These are phyloP conservation scores for Saitozyma podzolica DNA, from an alignment of 768 basidiomycete genomes.

Conservation along the genomic window DNA sequence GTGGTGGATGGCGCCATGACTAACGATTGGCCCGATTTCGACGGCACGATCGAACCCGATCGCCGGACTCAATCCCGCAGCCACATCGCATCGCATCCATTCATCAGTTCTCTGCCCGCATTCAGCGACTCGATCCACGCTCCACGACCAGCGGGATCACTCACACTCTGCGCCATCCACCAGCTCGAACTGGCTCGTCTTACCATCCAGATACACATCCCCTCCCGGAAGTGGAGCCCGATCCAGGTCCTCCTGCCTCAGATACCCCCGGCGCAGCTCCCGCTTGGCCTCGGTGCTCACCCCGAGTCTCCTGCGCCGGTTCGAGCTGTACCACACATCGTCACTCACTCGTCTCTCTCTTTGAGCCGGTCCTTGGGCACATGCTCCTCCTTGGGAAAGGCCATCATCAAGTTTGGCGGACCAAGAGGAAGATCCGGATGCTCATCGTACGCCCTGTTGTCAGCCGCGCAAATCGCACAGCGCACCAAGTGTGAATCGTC, in stretches of 20 bases:
- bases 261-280: conserved; percentile 53
- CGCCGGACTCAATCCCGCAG: too few species aligned
- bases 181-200: conserved; percentile 52
- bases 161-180: too few species aligned
- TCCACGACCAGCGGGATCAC: too few species aligned
- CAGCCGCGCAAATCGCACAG: background rate
- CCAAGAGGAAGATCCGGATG: conserved; percentile 57
- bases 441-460: conserved; percentile 50
- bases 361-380: conserved; percentile 48
- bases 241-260: conserved; percentile 54
- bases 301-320: conserved; percentile 37
- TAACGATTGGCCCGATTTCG: too few species aligned
- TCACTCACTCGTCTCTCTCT: conserved; percentile 49
- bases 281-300: conserved; percentile 53
- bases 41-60: too few species aligned
- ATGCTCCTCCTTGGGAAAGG: conserved; percentile 55
- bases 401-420: conserved; percentile 59
- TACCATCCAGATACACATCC: conserved; percentile 55
- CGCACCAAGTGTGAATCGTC: conserved; percentile 49
- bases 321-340: background rate
- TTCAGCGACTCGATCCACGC: too few species aligned
- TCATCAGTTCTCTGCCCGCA: too few species aligned
- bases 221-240: conserved; percentile 39
- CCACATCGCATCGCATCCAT: too few species aligned
- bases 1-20: too few species aligned